phyloP scores from a whole-genome alignment of 2,329 filamentous ascomycete species.

The Monosporascus sp. region DNA sequence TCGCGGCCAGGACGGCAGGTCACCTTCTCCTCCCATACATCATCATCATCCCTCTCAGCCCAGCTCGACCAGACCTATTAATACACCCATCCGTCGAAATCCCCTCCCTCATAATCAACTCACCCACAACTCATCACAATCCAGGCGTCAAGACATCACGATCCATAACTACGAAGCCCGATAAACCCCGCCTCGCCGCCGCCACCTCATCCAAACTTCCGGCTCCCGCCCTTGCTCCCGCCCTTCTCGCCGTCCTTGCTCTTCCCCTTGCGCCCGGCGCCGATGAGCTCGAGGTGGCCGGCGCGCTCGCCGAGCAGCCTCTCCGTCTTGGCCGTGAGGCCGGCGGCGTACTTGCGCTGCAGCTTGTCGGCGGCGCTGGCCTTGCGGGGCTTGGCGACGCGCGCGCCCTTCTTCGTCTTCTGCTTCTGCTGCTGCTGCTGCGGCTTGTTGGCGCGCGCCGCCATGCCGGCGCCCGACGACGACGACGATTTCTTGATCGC shows the following conservation, averaged over 20 bases:
- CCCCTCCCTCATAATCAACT: too few species aligned
- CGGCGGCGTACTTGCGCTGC: conserved; percentile 50
- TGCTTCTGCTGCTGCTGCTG: conserved; percentile 33
- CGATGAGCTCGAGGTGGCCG: conserved; percentile 56
- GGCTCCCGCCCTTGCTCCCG: conserved; percentile 40
- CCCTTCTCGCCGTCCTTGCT: conserved; percentile 26
- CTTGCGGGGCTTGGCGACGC: conserved; percentile 21
- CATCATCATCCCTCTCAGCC: too few species aligned
- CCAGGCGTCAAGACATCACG: too few species aligned
- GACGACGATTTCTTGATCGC: conserved; percentile 43
- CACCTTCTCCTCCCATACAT: too few species aligned
- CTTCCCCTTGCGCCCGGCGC: conserved; percentile 32
- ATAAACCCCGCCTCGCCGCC: neutral
- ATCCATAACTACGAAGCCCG: too few species aligned
- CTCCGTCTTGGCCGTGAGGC: conserved; percentile 51
- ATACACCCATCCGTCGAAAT: too few species aligned
- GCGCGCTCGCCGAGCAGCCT: conserved; percentile 53
- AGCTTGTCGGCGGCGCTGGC: conserved; percentile 42
- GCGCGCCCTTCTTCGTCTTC: conserved; percentile 31
- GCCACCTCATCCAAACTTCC: conserved; percentile 47
- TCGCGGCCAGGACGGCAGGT: too few species aligned
- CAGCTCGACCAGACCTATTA: too few species aligned
- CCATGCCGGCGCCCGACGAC: conserved; percentile 31
- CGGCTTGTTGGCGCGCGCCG: conserved; percentile 44
- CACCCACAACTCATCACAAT: too few species aligned